Base-by-base conservation (phyloP, 495 filamentous ascomycete species). In the Aspergillus ellipticus region DNA sequence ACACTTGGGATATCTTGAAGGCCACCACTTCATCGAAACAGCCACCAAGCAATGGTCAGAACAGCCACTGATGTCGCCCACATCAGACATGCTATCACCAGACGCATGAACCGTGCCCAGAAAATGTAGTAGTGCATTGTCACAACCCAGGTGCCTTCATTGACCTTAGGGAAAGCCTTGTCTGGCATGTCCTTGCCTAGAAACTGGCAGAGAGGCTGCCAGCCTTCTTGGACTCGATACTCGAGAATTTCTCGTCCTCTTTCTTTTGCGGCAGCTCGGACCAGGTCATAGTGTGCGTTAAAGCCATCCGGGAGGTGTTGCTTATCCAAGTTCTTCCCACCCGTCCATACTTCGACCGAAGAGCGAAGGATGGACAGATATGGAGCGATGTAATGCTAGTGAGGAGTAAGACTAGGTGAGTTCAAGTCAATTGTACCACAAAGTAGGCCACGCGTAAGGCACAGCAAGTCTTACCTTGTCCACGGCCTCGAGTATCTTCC, bases 121-220 rank as follows among this genome's bases (percentile, higher is more conserved):
- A 7, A 28, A 28, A 28, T 28, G 24, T 28, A 28, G 24, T 28
- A 28, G 24, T 28, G 24, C 7, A 28, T 28, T 7, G 3, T 3
- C 24, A 28, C 7, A 3, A 7, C 24, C 24, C 24, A 28, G 24
- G 24, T n/a, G n/a, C 39, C 39, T 22, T 2, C 20, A 51, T 45
- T 57, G 0, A 43, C 46, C 35, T n/a, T 6, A 7, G 54, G 48
- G 24, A 57, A 49, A 16, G n/a, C 7, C 16, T 11, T 7, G 1
- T 33, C 24, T 0, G 42, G 54, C 15, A 33, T 24, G 10, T 24
- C 15, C 47, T 33, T 35, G 1, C 16, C 37, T 37, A 57, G 16
- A 20, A 57, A 57, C 42, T 6, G 10, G 17, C 54, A 57, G 21
- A 57, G 54, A 8, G 54, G 54, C 9, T 16, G 16, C 54, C 48